Evolutionary conservation across 768 basidiomycete genomes (phyloP).

Genomic region (Podaxis carcinomalis): DNA sequence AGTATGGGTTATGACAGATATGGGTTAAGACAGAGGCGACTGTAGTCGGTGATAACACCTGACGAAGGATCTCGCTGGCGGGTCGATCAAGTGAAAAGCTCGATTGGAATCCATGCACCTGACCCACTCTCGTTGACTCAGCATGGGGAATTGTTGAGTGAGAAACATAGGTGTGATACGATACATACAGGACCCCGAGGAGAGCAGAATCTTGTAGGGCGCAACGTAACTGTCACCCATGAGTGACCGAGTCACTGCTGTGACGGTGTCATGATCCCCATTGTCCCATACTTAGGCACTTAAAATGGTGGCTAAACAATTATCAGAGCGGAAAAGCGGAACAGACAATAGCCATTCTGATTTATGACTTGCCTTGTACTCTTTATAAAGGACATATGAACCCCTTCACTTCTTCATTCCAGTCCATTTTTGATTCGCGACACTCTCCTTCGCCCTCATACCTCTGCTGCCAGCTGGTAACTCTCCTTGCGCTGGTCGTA

Average conservation of each 20-base stretch:
- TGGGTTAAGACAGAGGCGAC: no score
- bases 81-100: no score
- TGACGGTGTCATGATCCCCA: background rate
- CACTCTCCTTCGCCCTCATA: background rate
- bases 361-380: background rate
- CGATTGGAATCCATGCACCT: no score
- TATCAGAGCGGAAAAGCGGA: background rate
- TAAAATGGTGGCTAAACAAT: background rate
- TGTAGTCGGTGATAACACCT: no score
- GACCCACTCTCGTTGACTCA: no score
- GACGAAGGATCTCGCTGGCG: no score
- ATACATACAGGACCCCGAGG: background rate
- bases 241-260: no score
- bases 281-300: background rate
- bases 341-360: background rate
- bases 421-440: background rate
- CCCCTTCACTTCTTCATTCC: background rate
- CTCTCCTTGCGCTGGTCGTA: slow-evolving; percentile 6
- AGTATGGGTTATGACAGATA: no score
- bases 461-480: background rate
- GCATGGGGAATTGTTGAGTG: no score
- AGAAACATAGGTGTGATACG: no score
- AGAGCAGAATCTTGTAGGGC: background rate
- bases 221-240: no score
- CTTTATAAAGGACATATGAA: background rate